Base-by-base conservation (phyloP, 352 stramenopile species). In the Pythium periplocum region DNA sequence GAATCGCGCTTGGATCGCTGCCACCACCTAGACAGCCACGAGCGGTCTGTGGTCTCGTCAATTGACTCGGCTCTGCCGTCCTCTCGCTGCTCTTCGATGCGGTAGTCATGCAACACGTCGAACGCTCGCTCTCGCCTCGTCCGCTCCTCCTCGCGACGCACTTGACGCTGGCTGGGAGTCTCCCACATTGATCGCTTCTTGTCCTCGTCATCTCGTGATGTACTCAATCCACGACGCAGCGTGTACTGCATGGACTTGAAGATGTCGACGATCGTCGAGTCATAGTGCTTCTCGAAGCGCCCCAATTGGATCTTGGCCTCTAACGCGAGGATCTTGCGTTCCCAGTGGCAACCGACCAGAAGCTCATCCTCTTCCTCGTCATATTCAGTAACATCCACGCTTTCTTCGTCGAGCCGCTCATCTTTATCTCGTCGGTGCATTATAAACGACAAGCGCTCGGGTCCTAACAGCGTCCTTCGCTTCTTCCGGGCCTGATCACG, bases 221-320 rank as follows among this genome's bases (percentile, higher is more conserved):
- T 8, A 4, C 17, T 10, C 2, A 34, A 11, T 34, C 4, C 6
- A 3, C 57, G 48, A 30, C 0, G 66, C 2, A 88, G 61, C 0
- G 73, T 61, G 30, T 69, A 45, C 34, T 72, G 66, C 40, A 88
- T 65, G 32, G 64, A 69, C 50, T 72, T 61, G 48, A 86, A 83
- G 3, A 86, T 61, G 33, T 85, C 77, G 8, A 66, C 69, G 38
- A 88, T 83, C 32, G 65, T 82, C 32, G 73, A 75, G 59, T 83
- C 71, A 57, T 82, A 82, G 61, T 83, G 73, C 54, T 79, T 81
- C 53, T 81, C 69, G 47, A 83, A 84, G 30, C 48, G 55, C 53
- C 75, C 77, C 33, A 77, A 43, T 45, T 71, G 55, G 50, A 88
- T 79, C 51, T 79, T 65, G 45, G 54, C 62, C 54, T 85, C 73